Percentiles rank a stretch among this genome's conserved stretches.
Evolutionary conservation across 169 alveolate genomes (phyloP).

Genomic region (Theileria orientalis): DNA sequence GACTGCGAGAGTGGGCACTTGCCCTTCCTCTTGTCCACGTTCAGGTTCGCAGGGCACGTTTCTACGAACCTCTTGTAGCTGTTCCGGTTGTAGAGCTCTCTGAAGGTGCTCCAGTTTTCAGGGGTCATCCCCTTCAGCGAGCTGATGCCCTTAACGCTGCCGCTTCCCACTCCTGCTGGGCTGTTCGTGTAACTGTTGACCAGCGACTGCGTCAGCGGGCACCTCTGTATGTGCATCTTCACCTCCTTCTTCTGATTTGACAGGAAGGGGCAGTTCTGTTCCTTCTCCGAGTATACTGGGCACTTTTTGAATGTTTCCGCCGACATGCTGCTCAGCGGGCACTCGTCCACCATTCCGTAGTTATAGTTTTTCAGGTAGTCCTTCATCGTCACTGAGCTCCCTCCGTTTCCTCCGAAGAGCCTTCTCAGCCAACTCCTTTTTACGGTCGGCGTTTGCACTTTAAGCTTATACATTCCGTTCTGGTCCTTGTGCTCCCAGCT

Average conservation of each 20-base stretch:
- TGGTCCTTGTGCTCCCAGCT: no score
- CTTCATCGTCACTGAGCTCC: slow-evolving; percentile 7
- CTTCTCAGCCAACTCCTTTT: background rate
- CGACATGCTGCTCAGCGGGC: background rate
- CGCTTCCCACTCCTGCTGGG: background rate
- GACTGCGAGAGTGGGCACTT: background rate
- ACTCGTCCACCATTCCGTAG: background rate
- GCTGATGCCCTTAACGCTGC: background rate
- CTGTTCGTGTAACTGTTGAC: background rate
- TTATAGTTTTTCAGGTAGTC: background rate
- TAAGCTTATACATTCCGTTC: no score
- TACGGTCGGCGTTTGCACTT: background rate
- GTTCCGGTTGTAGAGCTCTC: no score
- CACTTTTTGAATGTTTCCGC: background rate
- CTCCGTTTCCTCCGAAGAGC: background rate
- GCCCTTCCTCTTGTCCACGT: no score
- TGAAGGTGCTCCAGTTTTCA: no score
- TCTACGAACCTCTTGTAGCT: slow-evolving; percentile 8
- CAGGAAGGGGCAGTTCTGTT: background rate
- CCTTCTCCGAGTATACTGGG: slow-evolving; percentile 2
- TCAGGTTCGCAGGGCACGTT: no score
- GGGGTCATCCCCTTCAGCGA: background rate
- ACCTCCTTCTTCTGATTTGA: background rate
- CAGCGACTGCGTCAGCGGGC: slow-evolving; percentile 12
- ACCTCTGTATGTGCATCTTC: background rate